These are phyloP conservation scores for Teunomyces atbi DNA, from an alignment of 805 yeast genomes.

Conservation along the genomic window DNA sequence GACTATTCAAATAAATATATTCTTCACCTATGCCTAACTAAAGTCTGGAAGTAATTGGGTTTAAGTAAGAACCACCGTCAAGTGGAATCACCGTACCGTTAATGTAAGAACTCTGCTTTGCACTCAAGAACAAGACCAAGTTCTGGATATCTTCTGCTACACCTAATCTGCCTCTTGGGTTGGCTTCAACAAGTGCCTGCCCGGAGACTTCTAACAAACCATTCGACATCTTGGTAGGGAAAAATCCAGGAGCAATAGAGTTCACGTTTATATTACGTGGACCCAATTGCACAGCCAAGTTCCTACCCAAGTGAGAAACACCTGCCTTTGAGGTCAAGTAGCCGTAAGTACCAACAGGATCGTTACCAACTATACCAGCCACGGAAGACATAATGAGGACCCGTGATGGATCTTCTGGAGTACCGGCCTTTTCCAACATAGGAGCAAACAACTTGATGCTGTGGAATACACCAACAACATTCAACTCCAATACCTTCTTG, in stretches of 20 bases:
- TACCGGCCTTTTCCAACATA: constrained; percentile 51
- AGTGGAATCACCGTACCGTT: constrained; percentile 68
- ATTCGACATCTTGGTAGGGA: constrained; percentile 72
- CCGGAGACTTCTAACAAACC: constrained; percentile 57
- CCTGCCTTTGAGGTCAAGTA: constrained; percentile 76
- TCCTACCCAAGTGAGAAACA: constrained; percentile 63
- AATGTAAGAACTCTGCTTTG: constrained; percentile 55
- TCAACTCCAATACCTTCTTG: constrained; percentile 60
- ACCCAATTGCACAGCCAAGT: constrained; percentile 64
- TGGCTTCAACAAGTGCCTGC: constrained; percentile 43
- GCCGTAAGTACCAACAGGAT: constrained; percentile 62
- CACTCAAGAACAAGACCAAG: constrained; percentile 53
- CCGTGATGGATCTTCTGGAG: constrained; percentile 58
- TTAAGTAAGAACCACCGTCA: constrained; percentile 65
- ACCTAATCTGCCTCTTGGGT: constrained; percentile 68
- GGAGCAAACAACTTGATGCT: constrained; percentile 65
- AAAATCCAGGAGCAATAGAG: constrained; percentile 72
- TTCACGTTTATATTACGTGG: constrained; percentile 67
- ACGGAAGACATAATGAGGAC: constrained; percentile 66
- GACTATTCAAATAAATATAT: neutral
- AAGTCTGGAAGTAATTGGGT: neutral
- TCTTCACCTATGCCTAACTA: neutral
- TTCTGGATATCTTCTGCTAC: constrained; percentile 56
- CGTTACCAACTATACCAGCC: constrained; percentile 48
- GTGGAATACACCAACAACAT: constrained; percentile 66